Conservation (phyloP, 1,284 basidiomycete species). For the Ustilago tritici region DNA sequence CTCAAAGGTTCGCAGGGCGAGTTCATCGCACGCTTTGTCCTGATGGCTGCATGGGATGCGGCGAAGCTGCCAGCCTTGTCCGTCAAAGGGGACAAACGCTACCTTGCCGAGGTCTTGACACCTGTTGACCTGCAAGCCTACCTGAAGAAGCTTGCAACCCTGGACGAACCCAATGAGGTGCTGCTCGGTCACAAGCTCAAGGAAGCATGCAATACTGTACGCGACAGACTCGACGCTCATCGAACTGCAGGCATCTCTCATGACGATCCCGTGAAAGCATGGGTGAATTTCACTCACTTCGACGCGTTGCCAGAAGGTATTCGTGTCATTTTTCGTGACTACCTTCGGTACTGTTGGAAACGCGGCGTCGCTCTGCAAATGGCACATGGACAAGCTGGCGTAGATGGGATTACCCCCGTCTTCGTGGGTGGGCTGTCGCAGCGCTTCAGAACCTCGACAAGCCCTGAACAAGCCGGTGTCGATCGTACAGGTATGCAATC, state of each 20-base stretch:
- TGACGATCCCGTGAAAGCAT: background rate
- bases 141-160: background rate
- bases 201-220: background rate
- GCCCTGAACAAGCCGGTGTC: background rate
- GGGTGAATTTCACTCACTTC: constrained; percentile 22
- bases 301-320: background rate
- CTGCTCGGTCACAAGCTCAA: background rate
- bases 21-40: constrained; percentile 9
- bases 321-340: constrained; percentile 3
- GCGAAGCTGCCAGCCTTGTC: background rate
- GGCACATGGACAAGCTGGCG: constrained; percentile 2
- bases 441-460: background rate
- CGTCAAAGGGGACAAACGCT: background rate
- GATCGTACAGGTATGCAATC: background rate
- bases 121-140: background rate
- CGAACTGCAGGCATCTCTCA: background rate
- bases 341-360: constrained; percentile 30
- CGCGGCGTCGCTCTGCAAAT: constrained; percentile 19
- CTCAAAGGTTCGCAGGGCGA: constrained; percentile 24
- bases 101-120: background rate
- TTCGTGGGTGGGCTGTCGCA: constrained; percentile 8
- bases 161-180: background rate
- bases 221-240: background rate
- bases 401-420: constrained; percentile 26
- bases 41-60: constrained; percentile 22